These are phyloP conservation scores for Gleditsia sinensis DNA, from an alignment of 306 rosid genomes.

Conservation along the genomic window DNA sequence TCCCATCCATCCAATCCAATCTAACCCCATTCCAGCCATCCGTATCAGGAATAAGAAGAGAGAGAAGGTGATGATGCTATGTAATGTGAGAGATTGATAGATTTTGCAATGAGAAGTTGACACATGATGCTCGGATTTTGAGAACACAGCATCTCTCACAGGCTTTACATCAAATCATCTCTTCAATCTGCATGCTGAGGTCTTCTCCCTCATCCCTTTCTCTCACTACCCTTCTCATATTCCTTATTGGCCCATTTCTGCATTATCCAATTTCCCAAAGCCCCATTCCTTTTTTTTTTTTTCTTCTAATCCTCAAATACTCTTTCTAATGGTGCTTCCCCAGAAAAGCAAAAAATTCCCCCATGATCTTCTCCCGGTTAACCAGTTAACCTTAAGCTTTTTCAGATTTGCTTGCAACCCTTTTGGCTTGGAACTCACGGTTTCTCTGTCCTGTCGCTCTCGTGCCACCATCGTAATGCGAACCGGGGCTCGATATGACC, in stretches of 20 bases:
- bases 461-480: constrained; percentile 33
- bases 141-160: constrained; percentile 49
- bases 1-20: constrained; percentile 54
- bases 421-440: constrained; percentile 52
- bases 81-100: constrained; percentile 40
- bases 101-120: constrained; percentile 67
- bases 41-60: constrained; percentile 35
- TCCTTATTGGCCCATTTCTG: constrained; percentile 33
- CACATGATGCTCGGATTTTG: constrained; percentile 88
- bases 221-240: constrained; percentile 1
- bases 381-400: constrained; percentile 7
- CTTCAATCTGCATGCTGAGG: constrained; percentile 63
- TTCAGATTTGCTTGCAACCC: constrained; percentile 22
- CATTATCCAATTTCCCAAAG: constrained; percentile 31
- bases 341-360: constrained; percentile 34
- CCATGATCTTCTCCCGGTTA: constrained; percentile 45
- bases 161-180: constrained; percentile 66
- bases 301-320: neutral
- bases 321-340: constrained; percentile 33
- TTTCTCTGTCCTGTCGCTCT: constrained; percentile 45
- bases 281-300: neutral
- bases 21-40: constrained; percentile 46
- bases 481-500: constrained; percentile 28
- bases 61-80: constrained; percentile 21
- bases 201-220: constrained; percentile 4